Evolutionary conservation across 2,329 filamentous ascomycete species (phyloP), one percentile per base, ranked within the genome.

Genomic region (Aspergillus hortae): DNA sequence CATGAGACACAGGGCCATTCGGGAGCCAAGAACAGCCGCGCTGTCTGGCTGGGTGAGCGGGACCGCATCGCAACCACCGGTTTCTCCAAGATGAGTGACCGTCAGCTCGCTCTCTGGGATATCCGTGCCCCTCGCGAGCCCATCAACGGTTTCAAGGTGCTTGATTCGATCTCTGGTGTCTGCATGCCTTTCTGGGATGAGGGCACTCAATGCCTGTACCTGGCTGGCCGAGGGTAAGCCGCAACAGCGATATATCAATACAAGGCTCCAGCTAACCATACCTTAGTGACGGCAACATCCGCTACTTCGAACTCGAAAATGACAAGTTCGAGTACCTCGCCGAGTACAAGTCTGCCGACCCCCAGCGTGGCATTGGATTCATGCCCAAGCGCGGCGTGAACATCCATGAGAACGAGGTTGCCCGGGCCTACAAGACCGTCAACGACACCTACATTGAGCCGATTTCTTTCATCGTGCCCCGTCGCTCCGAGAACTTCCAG

Each of bases 151-250:
- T 96, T 96, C 76, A 86, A 84, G 64, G 88, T 89, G 61, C 82
- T 99, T 45, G 94, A 99, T 74, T 95, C 90, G 44, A 96, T 96
- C 66, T 96, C 92, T 43, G 94, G 94, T 70, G 92, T 99, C 54
- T 95, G 91, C 81, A 96, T 99, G 90, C 94, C 94, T 30, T 97
- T 99, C 83, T 99, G 94, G 94, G 94, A 99, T 70, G 92, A 97
- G 55, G 90, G 92, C 55, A 96, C 90, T 48, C 91, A 94, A 76
- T 95, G 90, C 70, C 79, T 99, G 67, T 99, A 96, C 74, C 82
- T 99, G 68, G 94, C 94, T 65, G 94, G 94, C 69, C 97, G 97
- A 79, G 94, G 92, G 90, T 92, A 74, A 78, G 88, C 44, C 21
- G 35, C 7, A 15, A 4, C 50, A 27, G 4, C 1, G 2, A 4